Conservation (phyloP, 225 moss, liverwort and hornwort species). For the Antitrichia curtipendula region DNA sequence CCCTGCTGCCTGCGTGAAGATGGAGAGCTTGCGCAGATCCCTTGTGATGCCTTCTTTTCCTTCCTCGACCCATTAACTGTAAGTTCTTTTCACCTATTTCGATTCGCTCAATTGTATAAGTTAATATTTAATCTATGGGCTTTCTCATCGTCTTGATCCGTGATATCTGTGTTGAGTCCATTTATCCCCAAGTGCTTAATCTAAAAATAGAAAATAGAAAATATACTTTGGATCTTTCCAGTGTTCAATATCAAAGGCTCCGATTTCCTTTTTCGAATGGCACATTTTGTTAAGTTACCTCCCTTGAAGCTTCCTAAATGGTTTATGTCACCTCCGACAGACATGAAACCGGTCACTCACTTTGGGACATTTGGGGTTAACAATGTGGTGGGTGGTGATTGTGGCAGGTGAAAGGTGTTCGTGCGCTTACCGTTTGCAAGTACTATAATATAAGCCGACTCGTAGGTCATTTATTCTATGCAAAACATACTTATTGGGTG, state of each 20-base stretch:
- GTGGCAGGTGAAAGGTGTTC: conserved; percentile 52
- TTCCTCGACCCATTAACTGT: conserved; percentile 43
- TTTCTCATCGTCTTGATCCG: neutral
- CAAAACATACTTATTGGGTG: conserved; percentile 56
- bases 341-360: neutral
- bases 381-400: neutral
- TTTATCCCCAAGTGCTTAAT: neutral
- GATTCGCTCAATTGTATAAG: neutral
- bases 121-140: too few relatives aligned
- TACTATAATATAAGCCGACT: conserved; percentile 68
- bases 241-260: neutral
- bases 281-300: neutral
- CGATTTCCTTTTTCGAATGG: too few relatives aligned
- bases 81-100: neutral
- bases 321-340: neutral
- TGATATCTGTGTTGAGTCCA: neutral
- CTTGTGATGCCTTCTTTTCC: conserved; percentile 48
- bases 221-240: neutral
- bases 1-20: conserved; percentile 35
- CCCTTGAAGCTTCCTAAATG: neutral
- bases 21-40: conserved; percentile 34
- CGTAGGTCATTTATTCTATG: conserved; percentile 40
- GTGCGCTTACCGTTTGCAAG: conserved; percentile 55
- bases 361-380: neutral
- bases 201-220: neutral